Base-by-base conservation (phyloP, 306 rosid species). In the Pyrus communis region DNA sequence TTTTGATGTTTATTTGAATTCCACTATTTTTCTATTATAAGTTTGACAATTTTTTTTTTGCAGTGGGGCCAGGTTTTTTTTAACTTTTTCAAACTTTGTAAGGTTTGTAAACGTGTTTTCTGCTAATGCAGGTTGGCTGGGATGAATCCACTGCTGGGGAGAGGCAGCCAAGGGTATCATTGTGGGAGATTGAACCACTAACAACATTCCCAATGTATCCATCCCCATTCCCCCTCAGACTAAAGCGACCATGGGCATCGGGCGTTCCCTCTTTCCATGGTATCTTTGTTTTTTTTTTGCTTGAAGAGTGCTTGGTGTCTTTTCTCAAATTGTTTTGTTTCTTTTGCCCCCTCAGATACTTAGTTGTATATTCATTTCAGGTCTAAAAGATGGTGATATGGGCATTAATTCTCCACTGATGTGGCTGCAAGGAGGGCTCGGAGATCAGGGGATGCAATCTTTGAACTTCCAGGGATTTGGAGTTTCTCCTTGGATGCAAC, bases 131-230 rank as follows among this genome's bases (percentile, higher is more conserved):
- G 80, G 81, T 80, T 75, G 84, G 80, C 55, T 81, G 85, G 97
- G 97, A 92, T 83, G 97, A 92, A 87, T 92, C 97, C 55, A 89
- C 97, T 35, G 97, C 97, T 14, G 97, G 96, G 70, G 97, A 92
- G 79, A 88, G 91, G 78, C 97, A 92, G 84, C 97, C 97, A 54
- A 84, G 97, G 82, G 97, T 92, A 23, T 90, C 97, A 18, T 43
- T 92, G 61, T 92, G 97, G 97, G 97, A 92, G 81, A 92, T 90
- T 82, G 97, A 92, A 80, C 97, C 97, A 38, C 75, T 92, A 67
- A 92, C 97, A 58, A 92, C 97, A 28, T 92, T 92, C 81, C 97
- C 97, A 18, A 92, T 92, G 97, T 92, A 92, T 83, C 96, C 97
- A 59, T 90, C 97, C 7, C 90, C 96, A 38, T 92, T 92, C 61